These are phyloP conservation scores for Tylopilus sp. DNA, from an alignment of 768 basidiomycete genomes.

Conservation along the genomic window DNA sequence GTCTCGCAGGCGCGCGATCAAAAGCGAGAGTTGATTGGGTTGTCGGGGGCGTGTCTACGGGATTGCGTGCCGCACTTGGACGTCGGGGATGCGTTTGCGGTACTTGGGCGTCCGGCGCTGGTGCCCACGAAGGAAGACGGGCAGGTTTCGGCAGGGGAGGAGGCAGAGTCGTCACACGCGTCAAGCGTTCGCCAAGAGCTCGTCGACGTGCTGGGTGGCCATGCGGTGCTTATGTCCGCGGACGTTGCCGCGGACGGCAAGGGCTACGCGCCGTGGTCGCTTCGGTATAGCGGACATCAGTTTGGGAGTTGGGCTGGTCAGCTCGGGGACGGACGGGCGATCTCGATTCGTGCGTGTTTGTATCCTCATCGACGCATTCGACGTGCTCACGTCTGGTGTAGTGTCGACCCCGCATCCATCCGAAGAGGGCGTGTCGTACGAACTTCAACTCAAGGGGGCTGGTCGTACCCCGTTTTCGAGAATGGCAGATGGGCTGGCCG, in stretches of 20 bases:
- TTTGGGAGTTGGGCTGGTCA: conserved; percentile 92
- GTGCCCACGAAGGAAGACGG: conserved; percentile 32
- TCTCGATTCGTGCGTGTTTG: conserved; percentile 62
- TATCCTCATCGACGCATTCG: neutral
- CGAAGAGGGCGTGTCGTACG: conserved; percentile 55
- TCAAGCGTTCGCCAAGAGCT: conserved; percentile 62
- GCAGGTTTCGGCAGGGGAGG: conserved; percentile 13
- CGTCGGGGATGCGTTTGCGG: conserved; percentile 75
- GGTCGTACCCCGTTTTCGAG: conserved; percentile 94
- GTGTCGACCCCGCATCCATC: conserved; percentile 76
- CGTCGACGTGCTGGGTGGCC: conserved; percentile 78
- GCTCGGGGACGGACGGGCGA: conserved; percentile 92
- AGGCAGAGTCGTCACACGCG: conserved; percentile 21
- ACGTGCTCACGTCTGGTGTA: conserved; percentile 26
- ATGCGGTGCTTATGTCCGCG: conserved; percentile 58
- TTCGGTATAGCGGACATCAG: conserved; percentile 89
- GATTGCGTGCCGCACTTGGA: conserved; percentile 85
- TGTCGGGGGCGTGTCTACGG: conserved; percentile 63
- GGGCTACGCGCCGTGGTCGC: conserved; percentile 66
- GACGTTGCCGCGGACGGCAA: conserved; percentile 28
- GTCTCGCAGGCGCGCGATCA: conserved; percentile 49
- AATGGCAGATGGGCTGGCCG: conserved; percentile 90
- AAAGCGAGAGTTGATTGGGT: conserved; percentile 59
- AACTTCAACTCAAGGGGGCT: conserved; percentile 92
- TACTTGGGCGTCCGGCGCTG: conserved; percentile 62